These are phyloP conservation scores for Globisporangium nodosum DNA, from an alignment of 352 stramenopile species.

Conservation along the genomic window DNA sequence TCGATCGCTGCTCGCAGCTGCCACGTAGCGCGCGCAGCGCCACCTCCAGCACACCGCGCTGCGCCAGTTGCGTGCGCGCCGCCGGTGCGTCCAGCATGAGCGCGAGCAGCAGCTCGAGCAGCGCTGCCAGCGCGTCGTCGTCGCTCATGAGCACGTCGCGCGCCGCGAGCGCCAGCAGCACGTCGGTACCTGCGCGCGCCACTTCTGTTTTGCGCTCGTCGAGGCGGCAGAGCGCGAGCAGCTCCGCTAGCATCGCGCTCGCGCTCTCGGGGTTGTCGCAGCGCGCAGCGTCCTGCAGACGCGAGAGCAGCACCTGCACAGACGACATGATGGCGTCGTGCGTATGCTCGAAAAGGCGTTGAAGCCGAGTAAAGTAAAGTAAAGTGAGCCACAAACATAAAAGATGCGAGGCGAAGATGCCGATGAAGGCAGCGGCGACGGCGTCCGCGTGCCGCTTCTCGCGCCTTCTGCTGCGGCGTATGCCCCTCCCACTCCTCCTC, in stretches of 20 bases:
- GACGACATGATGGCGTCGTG: conserved; percentile 24
- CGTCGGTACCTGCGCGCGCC: conserved; percentile 23
- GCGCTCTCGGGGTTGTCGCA: conserved; percentile 13
- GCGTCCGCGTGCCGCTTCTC: background rate
- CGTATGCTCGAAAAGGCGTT: background rate
- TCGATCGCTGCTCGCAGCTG: conserved; percentile 12
- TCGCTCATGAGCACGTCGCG: conserved; percentile 12
- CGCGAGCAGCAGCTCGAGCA: conserved; percentile 38
- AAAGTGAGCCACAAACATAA: background rate
- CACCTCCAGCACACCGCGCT: conserved; percentile 25
- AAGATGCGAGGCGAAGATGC: background rate
- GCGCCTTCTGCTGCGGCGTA: background rate
- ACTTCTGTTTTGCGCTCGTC: conserved; percentile 30
- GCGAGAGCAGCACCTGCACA: conserved; percentile 32
- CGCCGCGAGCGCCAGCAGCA: conserved; percentile 20
- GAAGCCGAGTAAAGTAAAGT: background rate
- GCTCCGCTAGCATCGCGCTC: conserved; percentile 23
- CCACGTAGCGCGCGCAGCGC: conserved; percentile 16
- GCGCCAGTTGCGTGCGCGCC: conserved; percentile 11
- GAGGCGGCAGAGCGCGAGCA: conserved; percentile 31
- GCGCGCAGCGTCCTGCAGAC: conserved; percentile 26
- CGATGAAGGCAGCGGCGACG: background rate
- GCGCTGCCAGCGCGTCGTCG: conserved; percentile 24
- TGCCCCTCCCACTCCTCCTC: too few species aligned
- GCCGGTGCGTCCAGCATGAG: conserved; percentile 23